Evolutionary conservation across 495 filamentous ascomycete species (phyloP).

Genomic region (Penicillium antarcticum): DNA sequence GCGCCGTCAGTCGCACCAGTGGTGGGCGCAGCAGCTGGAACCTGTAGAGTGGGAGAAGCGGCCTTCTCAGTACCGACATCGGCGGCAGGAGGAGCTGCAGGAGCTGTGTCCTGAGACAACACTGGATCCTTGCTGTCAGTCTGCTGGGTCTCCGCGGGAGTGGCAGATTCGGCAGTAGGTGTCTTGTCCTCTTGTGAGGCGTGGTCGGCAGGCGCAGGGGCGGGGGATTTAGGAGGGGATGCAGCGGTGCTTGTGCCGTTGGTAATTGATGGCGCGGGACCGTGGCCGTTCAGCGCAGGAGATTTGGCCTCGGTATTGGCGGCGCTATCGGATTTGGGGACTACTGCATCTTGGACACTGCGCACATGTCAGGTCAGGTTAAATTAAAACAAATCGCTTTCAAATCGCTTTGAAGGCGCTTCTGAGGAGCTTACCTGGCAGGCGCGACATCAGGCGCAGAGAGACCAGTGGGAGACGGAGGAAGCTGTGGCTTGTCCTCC

Average conservation of each 20-base stretch:
- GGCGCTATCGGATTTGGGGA: constrained; percentile 18
- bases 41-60: neutral
- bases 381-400: neutral
- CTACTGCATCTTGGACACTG: constrained; percentile 6
- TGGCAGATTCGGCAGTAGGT: neutral
- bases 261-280: constrained; percentile 14
- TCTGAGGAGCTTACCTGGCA: constrained; percentile 26
- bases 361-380: neutral
- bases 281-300: constrained; percentile 31
- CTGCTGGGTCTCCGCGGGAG: constrained; percentile 9
- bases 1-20: constrained; percentile 4
- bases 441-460: constrained; percentile 28
- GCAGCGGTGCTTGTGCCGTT: constrained; percentile 31
- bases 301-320: constrained; percentile 14
- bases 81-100: neutral
- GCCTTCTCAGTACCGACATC: neutral
- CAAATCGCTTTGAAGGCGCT: too few relatives aligned
- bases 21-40: neutral
- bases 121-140: constrained; percentile 1
- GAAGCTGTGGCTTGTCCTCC: constrained; percentile 47
- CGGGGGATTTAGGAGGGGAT: constrained; percentile 36
- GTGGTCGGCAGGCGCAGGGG: constrained; percentile 8
- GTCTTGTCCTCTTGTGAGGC: constrained; percentile 4
- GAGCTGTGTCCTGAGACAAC: neutral
- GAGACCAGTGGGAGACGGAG: constrained; percentile 38